phyloP scores from a whole-genome alignment of 495 filamentous ascomycete genomes.

The Podospora bellae-mahoneyi region DNA sequence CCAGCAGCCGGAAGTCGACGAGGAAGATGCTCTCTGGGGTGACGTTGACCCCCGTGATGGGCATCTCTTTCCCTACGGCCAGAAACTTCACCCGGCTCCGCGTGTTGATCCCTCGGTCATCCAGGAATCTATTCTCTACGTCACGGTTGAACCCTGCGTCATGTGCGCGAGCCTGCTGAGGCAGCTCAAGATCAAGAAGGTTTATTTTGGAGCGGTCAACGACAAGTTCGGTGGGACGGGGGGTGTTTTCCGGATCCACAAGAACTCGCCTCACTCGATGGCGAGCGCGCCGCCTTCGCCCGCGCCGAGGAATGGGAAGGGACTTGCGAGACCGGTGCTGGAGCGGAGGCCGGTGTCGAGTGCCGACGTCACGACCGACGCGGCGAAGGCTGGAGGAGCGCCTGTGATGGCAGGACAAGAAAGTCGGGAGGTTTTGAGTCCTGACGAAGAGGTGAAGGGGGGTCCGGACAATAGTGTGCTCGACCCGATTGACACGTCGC shows the following conservation, averaged over 20 bases:
- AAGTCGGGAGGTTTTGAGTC: constrained; percentile 1
- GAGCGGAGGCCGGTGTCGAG: constrained; percentile 27
- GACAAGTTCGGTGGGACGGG: constrained; percentile 95
- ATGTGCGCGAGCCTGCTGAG: constrained; percentile 95
- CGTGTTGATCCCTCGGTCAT: constrained; percentile 54
- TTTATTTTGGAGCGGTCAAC: constrained; percentile 93
- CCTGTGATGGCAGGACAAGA: constrained; percentile 6
- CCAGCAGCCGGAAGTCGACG: neutral
- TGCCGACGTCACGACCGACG: constrained; percentile 3
- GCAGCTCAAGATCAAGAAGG: constrained; percentile 74
- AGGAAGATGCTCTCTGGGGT: constrained; percentile 35
- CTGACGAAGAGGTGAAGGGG: constrained; percentile 5
- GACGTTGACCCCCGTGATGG: constrained; percentile 44
- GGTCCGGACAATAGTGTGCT: constrained; percentile 4
- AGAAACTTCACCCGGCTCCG: constrained; percentile 46
- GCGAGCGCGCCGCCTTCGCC: constrained; percentile 30
- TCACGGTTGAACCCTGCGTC: constrained; percentile 95
- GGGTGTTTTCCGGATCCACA: constrained; percentile 81
- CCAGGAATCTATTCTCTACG: constrained; percentile 75
- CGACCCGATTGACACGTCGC: constrained; percentile 14
- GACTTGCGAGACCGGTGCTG: constrained; percentile 27
- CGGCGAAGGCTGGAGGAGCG: neutral
- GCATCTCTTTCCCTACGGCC: constrained; percentile 49
- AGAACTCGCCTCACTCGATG: constrained; percentile 52
- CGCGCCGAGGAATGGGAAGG: constrained; percentile 30